Percentiles rank a stretch among this genome's conserved stretches.
phyloP scores from a whole-genome alignment of 257 asterid genomes.

The Datura wrightii region DNA sequence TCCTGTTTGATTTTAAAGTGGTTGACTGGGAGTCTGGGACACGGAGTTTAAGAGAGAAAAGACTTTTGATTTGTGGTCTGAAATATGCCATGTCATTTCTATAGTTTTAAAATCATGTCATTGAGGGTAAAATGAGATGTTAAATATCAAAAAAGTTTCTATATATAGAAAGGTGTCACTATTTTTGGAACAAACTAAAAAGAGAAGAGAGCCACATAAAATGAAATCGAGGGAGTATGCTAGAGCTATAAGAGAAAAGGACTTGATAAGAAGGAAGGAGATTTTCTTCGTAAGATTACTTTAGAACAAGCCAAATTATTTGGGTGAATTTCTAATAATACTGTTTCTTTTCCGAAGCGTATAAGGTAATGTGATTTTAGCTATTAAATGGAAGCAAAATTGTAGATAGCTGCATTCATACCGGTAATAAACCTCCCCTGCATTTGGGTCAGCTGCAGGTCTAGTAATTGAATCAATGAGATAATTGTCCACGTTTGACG shows the following conservation, averaged over 20 bases:
- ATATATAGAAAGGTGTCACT: background rate
- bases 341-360: background rate
- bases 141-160: background rate
- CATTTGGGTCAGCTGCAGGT: constrained; percentile 91
- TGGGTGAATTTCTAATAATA: background rate
- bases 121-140: background rate
- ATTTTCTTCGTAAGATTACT: background rate
- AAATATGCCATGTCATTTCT: background rate
- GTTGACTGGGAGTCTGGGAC: background rate
- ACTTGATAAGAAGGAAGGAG: background rate
- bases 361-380: background rate
- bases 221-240: background rate
- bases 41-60: background rate
- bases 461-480: constrained; percentile 76
- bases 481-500: constrained; percentile 87
- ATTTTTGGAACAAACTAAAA: background rate
- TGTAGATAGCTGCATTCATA: constrained; percentile 30
- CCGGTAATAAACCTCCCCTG: constrained; percentile 96
- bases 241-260: background rate
- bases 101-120: background rate
- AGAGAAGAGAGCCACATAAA: background rate
- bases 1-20: background rate
- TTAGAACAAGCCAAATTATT: background rate
- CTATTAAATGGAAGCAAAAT: background rate
- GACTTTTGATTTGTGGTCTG: background rate